phyloP scores from a whole-genome alignment of 495 filamentous ascomycete species.

The Lasiosphaeria miniovina region DNA sequence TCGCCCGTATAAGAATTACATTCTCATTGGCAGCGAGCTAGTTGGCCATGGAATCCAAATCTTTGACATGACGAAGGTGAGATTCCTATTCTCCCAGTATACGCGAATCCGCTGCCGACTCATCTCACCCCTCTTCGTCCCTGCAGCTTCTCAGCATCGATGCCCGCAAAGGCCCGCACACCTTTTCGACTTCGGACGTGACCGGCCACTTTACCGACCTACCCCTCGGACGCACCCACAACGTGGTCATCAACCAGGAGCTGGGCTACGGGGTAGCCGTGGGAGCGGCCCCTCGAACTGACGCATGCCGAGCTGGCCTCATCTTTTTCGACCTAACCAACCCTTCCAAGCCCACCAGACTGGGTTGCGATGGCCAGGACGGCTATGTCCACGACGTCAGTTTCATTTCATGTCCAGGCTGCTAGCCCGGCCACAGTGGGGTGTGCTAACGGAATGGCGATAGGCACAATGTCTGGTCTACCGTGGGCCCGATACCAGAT shows the following conservation, averaged over 20 bases:
- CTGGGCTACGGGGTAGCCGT: constrained; percentile 9
- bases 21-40: constrained; percentile 51
- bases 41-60: constrained; percentile 49
- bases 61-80: constrained; percentile 48
- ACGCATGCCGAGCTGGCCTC: constrained; percentile 47
- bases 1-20: constrained; percentile 39
- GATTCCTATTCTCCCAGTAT: constrained; percentile 15
- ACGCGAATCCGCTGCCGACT: too few species aligned
- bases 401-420: neutral
- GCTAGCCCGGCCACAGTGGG: neutral
- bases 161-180: constrained; percentile 18
- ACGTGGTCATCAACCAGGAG: constrained; percentile 17
- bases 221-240: constrained; percentile 48
- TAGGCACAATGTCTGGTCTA: constrained; percentile 58
- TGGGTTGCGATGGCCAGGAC: constrained; percentile 52
- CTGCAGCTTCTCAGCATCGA: constrained; percentile 3
- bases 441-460: neutral
- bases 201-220: constrained; percentile 40
- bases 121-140: constrained; percentile 18
- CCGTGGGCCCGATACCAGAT: constrained; percentile 53
- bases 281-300: constrained; percentile 44
- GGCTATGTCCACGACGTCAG: constrained; percentile 56
- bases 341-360: constrained; percentile 46
- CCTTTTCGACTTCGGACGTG: constrained; percentile 33
- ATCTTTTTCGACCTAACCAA: constrained; percentile 55